Evolutionary conservation across 2,329 filamentous ascomycete species (phyloP), one percentile per base, ranked within the genome.

Genomic region (Nemania diffusa): DNA sequence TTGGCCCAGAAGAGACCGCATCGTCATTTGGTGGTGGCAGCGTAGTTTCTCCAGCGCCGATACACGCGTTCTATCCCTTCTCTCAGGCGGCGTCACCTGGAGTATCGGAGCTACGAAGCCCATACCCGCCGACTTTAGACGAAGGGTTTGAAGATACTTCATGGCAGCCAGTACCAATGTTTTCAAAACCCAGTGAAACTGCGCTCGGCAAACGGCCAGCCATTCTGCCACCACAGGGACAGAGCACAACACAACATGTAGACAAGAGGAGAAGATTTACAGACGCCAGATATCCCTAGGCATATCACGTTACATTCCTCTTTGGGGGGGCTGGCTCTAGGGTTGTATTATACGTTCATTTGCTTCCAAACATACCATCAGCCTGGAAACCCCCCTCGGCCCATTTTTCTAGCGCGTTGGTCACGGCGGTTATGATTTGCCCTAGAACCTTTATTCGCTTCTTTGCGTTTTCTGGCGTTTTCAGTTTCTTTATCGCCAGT

Each of bases 381-480:
- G 8, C 74, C 76, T 13, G 75, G 71, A 42, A 78, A 68, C 15
- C 83, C 83, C 7, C 83, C 85, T 27, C 88, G 83, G 15, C 86
- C 86, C 87, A 91, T 89, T 80, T 91, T 91, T 75, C 80, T 88
- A 13, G 88, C 88, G 40, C 87, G 82, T 67, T 86, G 86, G 76
- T 97, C 92, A 57, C 93, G 87, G 27, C 94, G 88, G 78, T 93
- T 96, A 77, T 97, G 94, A 76, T 97, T 97, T 34, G 93, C 94
- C 68, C 91, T 84, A 24, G 91, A 92, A 2, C 90, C 86, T 78
- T 97, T 97, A 72, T 90, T 92, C 27, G 91, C 89, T 76, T 97
- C 94, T 77, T 97, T 97, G 69, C 87, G 86, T 73, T 90, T 86
- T 71, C 93, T 85, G 9, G 92, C 90, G 61, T 83, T 81, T 71